Base-by-base conservation (phyloP, 2,329 filamentous ascomycete genomes). In the Chaetomium strumarium region DNA sequence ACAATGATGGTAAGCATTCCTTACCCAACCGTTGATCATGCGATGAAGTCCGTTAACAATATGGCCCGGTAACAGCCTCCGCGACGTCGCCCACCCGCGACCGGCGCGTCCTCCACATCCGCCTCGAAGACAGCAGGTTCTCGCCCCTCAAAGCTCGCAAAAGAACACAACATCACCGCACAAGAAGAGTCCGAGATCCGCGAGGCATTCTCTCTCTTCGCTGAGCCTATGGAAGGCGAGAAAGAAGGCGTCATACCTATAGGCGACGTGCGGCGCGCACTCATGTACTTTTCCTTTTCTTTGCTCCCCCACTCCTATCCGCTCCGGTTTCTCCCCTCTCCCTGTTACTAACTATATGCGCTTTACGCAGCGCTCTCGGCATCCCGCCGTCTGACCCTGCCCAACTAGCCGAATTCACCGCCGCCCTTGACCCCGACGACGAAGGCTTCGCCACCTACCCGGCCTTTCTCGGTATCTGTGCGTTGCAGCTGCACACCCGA, bases 171-270 rank as follows among this genome's bases (percentile, higher is more conserved):
- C 68, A 83, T 97, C 65, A 85, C 83, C 13, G 86, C 84, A 38
- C 82, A 86, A 58, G 86, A 96, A 71, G 92, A 97, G 72, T 79
- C 80, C 61, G 90, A 96, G 72, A 96, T 99, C 66, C 84, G 83
- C 63, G 91, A 96, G 69, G 91, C 91, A 13, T 97, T 93, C 69
- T 77, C 80, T 19, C 78, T 97, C 8, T 99, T 97, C 68, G 75
- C 84, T 1, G 78, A 86, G 60, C 81, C 84, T 34, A 81, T 81
- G 68, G 77, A 83, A 17, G 81, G 85, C 47, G 85, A 91, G 62
- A 88, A 89, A 64, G 74, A 85, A 51, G 85, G 85, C 55, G 83
- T 88, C 14, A 78, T 90, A 47, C 79, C 80, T 12, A 82, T 79
- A 4, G 75, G 76, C 62, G 85, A 89, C 65, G 78, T 91, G 58